Evolutionary conservation across 257 asterid genomes (phyloP), one percentile per base, ranked within the genome.

Genomic region (Solanum phureja): DNA sequence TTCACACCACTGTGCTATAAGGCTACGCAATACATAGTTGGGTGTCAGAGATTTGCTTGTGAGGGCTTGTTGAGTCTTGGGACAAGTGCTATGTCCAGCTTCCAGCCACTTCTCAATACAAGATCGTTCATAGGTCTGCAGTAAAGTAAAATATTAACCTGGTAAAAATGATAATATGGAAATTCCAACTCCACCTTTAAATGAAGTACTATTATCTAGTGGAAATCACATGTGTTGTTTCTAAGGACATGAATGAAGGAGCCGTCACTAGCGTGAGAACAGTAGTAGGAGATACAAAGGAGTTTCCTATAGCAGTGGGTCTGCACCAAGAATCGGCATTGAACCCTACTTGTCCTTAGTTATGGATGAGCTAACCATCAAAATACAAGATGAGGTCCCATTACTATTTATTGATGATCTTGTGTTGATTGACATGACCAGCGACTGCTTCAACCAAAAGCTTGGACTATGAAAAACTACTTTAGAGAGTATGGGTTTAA

Each of bases 81-180:
- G 89, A 85, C 89, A 88, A 49, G 87, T 83, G 60, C 87, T 72
- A 73, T 88, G 86, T 83, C 87, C 87, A 88, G 68, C 83, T 83
- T 83, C 86, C 72, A 88, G 79, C 85, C 84, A 72, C 58, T 72
- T 83, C 44, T 72, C 84, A 72, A 88, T 88, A 64, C 66, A 88
- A 34, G 87, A 60, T n/a, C 87, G 86, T 46, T 88, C 89, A 88
- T 56, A 88, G 27, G 89, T 88, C 89, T 88, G 89, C 85, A 83
- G 60, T 49, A 38, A 31, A 49, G 38, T 31, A 49, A 74, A 23
- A 71, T 64, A 62, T 46, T 31, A 76, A 46, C 40, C 66, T 8
- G 13, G 52, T 79, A 79, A 44, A 77, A 27, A 27, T 27, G 3
- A 27, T 44, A 29, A 79, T 79, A 24, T 16, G n/a, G 69, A 46